Evolutionary conservation across 1,284 basidiomycete species (phyloP).

Genomic region (Sanghuangporus baumii): DNA sequence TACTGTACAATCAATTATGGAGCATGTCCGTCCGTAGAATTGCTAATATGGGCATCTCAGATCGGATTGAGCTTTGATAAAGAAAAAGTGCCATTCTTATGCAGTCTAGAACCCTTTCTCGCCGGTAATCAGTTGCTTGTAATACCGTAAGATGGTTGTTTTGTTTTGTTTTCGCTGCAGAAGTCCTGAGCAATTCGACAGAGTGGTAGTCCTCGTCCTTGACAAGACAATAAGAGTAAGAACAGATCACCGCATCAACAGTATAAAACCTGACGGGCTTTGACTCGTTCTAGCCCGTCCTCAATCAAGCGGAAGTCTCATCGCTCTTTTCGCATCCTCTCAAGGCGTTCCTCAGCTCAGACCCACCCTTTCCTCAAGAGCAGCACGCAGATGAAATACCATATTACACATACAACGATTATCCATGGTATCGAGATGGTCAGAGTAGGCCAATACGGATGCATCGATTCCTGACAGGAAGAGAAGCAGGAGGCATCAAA

Average conservation of each 20-base stretch:
- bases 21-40: conserved; percentile 5
- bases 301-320: conserved; percentile 74
- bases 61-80: conserved; percentile 73
- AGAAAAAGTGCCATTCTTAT: conserved; percentile 64
- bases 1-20: conserved; percentile 22
- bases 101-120: conserved; percentile 71
- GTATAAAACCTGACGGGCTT: background rate
- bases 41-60: conserved; percentile 33
- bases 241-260: background rate
- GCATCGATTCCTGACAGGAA: conserved; percentile 77
- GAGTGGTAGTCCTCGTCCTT: conserved; percentile 76
- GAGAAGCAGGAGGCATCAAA: conserved; percentile 75
- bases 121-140: conserved; percentile 69
- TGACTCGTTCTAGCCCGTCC: conserved; percentile 51
- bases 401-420: conserved; percentile 15
- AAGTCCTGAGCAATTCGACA: conserved; percentile 26
- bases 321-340: conserved; percentile 81
- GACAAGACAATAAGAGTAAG: conserved; percentile 60
- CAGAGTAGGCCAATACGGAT: conserved; percentile 36
- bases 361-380: conserved; percentile 54
- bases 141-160: conserved; percentile 60
- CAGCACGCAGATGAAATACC: conserved; percentile 23
- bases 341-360: conserved; percentile 61
- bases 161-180: background rate
- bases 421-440: conserved; percentile 8